Evolutionary conservation across 768 basidiomycete species (phyloP), one percentile per base, ranked within the genome.

Genomic region (Termitomyces heimii): DNA sequence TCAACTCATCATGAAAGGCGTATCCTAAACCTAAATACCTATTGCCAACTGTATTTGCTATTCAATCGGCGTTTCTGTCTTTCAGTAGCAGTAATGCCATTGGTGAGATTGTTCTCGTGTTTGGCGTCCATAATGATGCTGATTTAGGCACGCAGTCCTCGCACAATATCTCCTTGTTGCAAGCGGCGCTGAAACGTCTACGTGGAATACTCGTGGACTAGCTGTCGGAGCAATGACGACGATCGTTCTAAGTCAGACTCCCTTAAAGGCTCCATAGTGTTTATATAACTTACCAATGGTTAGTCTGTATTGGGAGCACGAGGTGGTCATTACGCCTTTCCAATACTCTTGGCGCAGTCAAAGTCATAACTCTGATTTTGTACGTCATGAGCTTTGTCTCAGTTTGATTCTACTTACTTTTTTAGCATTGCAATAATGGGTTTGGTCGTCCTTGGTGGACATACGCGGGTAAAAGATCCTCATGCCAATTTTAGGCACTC

Each of bases 361-460:
- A 73, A 56, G 60, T 73, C 8, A 8, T 65, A 2, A 70, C 68
- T 5, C 65, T 72, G 32, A 45, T 72, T 29, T 71, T 73, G 69
- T 71, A 55, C 18, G 67, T 60, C 1, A 24, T 26, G 24, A 35
- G 0, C 10, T 26, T 32, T 3, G 29, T 26, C 8, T 16, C 46
- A 47, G 4, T 10, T 28, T 13, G 34, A 14, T 13, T 35, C 16
- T 4, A 35, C 34, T 37, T 7, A 37, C 37, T 18, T 37, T 37
- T 28, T 42, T 56, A 74, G 73, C 43, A 69, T 87, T 44, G 77
- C 83, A 1, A 67, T 85, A 42, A 78, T 82, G 4, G 80, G 80
- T 62, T 80, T 83, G 72, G 81, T 81, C 24, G 86, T 86, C 9
- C 75, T 88, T 12, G 77, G 78, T 4, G 85, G 84, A 0, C 71